These are phyloP conservation scores for Eucalyptus melliodora DNA, from an alignment of 345 rosid species.

Conservation along the genomic window DNA sequence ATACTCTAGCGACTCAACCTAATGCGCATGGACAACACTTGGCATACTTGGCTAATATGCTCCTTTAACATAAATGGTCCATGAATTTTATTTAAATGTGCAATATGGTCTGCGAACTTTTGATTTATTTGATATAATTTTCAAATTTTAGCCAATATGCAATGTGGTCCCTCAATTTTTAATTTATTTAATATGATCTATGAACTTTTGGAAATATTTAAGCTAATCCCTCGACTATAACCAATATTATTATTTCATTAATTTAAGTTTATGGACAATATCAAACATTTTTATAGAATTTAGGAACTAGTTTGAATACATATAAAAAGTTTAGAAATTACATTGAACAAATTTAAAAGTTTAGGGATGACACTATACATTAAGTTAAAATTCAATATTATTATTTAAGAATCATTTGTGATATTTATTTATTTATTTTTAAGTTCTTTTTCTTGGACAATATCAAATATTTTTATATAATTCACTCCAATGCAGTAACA, in stretches of 20 bases:
- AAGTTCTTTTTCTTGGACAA: no score
- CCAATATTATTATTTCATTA: no score
- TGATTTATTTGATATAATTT: no score
- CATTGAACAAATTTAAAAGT: no score
- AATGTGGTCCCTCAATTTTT: fast-evolving
- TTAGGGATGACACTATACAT: fast-evolving
- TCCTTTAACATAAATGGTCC: not conserved
- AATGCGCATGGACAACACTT: not conserved
- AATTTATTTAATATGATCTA: no score
- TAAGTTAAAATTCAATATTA: no score
- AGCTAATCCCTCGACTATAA: not conserved
- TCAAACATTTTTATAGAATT: no score
- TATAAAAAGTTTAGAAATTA: no score
- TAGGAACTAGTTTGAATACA: fast-evolving
- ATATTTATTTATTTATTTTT: no score
- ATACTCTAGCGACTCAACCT: not conserved
- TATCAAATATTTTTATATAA: no score
- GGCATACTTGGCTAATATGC: not conserved
- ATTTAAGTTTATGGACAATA: no score
- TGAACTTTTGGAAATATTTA: no score
- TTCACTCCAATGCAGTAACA: not conserved
- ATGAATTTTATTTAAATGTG: not conserved
- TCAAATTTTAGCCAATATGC: fast-evolving
- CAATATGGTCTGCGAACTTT: fast-evolving
- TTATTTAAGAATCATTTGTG: not conserved